phyloP scores from a whole-genome alignment of 495 filamentous ascomycete species.

The Sporormia fimetaria region DNA sequence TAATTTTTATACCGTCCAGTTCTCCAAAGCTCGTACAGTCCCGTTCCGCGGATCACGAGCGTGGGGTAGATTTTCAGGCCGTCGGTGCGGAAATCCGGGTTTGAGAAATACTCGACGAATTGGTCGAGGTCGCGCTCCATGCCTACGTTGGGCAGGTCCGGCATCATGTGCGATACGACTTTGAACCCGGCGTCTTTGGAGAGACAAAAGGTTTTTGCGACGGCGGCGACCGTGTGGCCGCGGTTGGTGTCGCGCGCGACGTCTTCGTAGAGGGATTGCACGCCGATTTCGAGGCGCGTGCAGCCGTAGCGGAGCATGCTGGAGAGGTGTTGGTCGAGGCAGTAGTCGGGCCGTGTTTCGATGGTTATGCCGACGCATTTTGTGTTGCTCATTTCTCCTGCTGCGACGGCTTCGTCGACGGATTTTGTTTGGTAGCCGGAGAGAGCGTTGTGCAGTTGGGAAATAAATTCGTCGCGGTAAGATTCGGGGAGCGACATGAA shows the following conservation, averaged over 20 bases:
- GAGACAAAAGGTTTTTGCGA: constrained; percentile 86
- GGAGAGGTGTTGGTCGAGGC: constrained; percentile 78
- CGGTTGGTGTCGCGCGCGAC: constrained; percentile 97
- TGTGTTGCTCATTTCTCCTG: constrained; percentile 82
- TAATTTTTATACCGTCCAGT: constrained; percentile 97
- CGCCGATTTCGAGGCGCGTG: constrained; percentile 85
- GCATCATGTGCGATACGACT: constrained; percentile 99
- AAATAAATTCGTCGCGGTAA: constrained; percentile 86
- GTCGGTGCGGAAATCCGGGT: constrained; percentile 93
- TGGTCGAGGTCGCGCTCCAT: constrained; percentile 97
- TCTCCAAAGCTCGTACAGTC: constrained; percentile 93
- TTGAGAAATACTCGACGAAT: constrained; percentile 95
- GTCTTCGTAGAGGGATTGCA: constrained; percentile 95
- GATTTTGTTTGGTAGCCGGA: constrained; percentile 82
- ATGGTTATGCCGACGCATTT: constrained; percentile 99
- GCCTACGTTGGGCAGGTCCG: constrained; percentile 92
- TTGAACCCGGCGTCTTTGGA: constrained; percentile 98
- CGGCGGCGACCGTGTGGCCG: constrained; percentile 88
- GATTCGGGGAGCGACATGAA: constrained; percentile 91
- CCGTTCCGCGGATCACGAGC: constrained; percentile 91
- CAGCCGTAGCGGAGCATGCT: constrained; percentile 96
- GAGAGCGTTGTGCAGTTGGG: constrained; percentile 90
- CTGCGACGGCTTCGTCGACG: constrained; percentile 89
- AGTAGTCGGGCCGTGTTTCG: constrained; percentile 94
- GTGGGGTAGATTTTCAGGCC: constrained; percentile 97